Conservation (phyloP, 441 rosid genomes). For the Viola pubescens region DNA sequence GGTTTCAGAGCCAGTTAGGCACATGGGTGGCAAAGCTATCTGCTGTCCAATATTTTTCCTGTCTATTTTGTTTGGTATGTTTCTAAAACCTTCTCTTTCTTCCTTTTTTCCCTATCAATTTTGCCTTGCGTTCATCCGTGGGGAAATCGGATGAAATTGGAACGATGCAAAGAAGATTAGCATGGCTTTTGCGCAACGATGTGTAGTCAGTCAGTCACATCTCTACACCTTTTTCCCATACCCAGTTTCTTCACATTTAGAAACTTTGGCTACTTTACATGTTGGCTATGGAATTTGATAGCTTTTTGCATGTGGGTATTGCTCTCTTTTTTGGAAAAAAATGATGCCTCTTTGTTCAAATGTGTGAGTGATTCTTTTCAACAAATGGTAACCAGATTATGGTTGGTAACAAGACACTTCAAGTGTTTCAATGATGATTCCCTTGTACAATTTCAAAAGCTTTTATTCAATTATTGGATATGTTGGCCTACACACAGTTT, state of each 20-base stretch:
- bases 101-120: background rate
- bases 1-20: slow-evolving; percentile 8
- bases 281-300: too few relatives aligned
- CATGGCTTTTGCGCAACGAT: background rate
- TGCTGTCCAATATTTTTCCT: slow-evolving; percentile 22
- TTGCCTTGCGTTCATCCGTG: background rate
- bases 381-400: slow-evolving; percentile 2
- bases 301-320: too few relatives aligned
- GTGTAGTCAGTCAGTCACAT: background rate
- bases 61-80: slow-evolving; percentile 12
- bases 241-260: background rate
- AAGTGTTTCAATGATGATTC: slow-evolving; percentile 18
- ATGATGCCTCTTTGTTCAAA: background rate
- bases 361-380: slow-evolving; percentile 6
- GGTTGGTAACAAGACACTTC: slow-evolving; percentile 1
- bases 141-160: too few relatives aligned
- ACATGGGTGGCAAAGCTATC: slow-evolving; percentile 29
- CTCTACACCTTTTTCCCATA: background rate
- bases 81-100: background rate
- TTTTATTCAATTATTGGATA: slow-evolving; percentile 15
- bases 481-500: slow-evolving; percentile 8
- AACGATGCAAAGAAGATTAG: too few relatives aligned
- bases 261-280: background rate
- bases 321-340: background rate
- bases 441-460: slow-evolving; percentile 13